Evolutionary conservation across 225 moss, liverwort and hornwort genomes (phyloP), one percentile per base, ranked within the genome.

Genomic region (Sphagnum tenellum): DNA sequence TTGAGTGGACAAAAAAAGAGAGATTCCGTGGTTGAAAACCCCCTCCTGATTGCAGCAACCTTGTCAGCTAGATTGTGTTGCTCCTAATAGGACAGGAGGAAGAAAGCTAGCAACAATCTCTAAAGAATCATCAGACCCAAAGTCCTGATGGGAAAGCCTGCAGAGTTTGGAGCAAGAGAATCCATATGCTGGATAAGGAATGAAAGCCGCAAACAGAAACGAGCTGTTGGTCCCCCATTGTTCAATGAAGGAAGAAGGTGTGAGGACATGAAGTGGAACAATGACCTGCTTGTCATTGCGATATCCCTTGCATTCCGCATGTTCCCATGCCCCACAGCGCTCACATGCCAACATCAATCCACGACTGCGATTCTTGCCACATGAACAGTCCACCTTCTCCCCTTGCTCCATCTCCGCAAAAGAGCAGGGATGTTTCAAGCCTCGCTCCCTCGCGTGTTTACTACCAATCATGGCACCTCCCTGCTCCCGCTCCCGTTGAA

Each of bases 331-430:
- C 70, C 86, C 84, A 81, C 94, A 95, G 8, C 89, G 88, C 70
- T 92, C 94, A 80, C 94, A 95, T 44, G 89, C 94, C 87, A 95
- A 74, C 94, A 95, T 95, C 68, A 95, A 86, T 46, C 94, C 94
- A 70, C 89, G 84, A 70, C 94, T 95, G 56, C 89, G 89, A 61
- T 95, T 95, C 82, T 88, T 88, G 70, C 94, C 94, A 67, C 94
- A 95, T 44, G 75, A 76, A 71, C 94, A 95, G 72, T 95, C 94
- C 57, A 95, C 88, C 72, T 95, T 95, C 75, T 95, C 94, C 65
- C 88, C 92, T 66, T 75, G 77, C 60, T 95, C 94, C 73, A 89
- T 81, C 81, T 88, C 94, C 79, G 92, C 94, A 62, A 82, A 88
- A 45, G 94, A 89, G 70, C 82, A 75, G 3, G 81, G 70, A 68